Evolutionary conservation across 2,329 filamentous ascomycete genomes (phyloP), one percentile per base, ranked within the genome.

Genomic region (Fusarium algeriense): DNA sequence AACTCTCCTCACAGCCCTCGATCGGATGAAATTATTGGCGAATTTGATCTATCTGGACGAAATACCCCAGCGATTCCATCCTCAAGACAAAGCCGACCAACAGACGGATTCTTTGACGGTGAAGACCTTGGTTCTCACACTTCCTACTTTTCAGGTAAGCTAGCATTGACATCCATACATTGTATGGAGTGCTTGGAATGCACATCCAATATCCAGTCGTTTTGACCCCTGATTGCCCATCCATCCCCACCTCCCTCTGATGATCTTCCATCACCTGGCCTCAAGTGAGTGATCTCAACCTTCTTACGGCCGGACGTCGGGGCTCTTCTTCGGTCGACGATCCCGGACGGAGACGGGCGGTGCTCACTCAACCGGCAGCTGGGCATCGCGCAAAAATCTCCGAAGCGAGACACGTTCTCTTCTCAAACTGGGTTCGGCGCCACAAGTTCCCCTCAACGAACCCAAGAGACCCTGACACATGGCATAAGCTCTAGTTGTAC

Each of bases 1-100:
- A 48, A 67, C 35, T 69, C 71, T 26, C 74, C 73, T 63, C 60
- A 75, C 57, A 78, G 76, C 53, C 73, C 71, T 45, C 71, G 73
- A 52, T 78, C 77, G 28, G 78, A 78, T 48, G 78, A 78, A 40
- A 40, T 40, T 34, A 60, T 79, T 77, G 71, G 80, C 79, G 75
- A 76, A 34, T 53, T 71, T 12, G 66, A 65, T 15, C 46, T 63
- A 23, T 80, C 79, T 40, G 75, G 71, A 35, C 77, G 77, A 38
- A 74, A 74, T 56, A 80, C 78, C n/a, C 78, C 77, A 17, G 67
- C 69, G 35, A 44, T 75, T 46, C 54, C 71, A 20, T 49, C 38
- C 40, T 48, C 60, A 19, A 60, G 60, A 45, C 58, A 44, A 41
- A 62, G 28, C 32, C 44, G 45, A 44, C 62, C 58, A 23, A 64